Evolutionary conservation across 108 stramenopile genomes (phyloP).

Genomic region (Cyclostephanos invisitatus): DNA sequence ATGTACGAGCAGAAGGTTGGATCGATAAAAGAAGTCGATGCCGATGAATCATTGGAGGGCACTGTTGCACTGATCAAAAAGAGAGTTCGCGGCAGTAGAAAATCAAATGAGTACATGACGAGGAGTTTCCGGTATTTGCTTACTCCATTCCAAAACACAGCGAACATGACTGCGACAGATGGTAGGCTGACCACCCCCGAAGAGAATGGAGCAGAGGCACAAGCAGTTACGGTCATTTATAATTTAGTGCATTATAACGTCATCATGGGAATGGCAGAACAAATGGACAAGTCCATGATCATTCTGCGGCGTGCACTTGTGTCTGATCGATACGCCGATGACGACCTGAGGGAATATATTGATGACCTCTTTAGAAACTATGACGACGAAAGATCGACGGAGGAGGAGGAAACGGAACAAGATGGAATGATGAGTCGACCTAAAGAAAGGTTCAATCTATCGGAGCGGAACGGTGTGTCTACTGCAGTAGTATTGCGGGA

Average conservation of each 20-base stretch:
- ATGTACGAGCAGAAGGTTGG: slow-evolving; percentile 32
- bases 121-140: slow-evolving; percentile 47
- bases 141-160: slow-evolving; percentile 49
- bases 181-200: background rate
- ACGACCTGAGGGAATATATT: background rate
- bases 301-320: slow-evolving; percentile 47
- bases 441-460: slow-evolving; percentile 14
- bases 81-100: slow-evolving; percentile 11
- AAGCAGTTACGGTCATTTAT: slow-evolving; percentile 20
- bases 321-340: slow-evolving; percentile 1
- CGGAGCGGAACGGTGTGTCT: slow-evolving; percentile 29
- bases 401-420: background rate
- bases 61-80: slow-evolving; percentile 21
- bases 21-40: background rate
- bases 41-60: slow-evolving; percentile 1
- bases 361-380: slow-evolving; percentile 22
- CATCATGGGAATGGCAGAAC: slow-evolving; percentile 57
- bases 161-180: slow-evolving; percentile 5
- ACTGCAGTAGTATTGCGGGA: slow-evolving; percentile 41
- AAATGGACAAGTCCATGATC: slow-evolving; percentile 52
- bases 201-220: slow-evolving; percentile 20
- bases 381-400: background rate
- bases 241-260: slow-evolving; percentile 58
- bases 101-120: slow-evolving; percentile 23
- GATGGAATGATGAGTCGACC: background rate